Conservation (phyloP, 1,284 basidiomycete species). For the Psilocybe mexicana region DNA sequence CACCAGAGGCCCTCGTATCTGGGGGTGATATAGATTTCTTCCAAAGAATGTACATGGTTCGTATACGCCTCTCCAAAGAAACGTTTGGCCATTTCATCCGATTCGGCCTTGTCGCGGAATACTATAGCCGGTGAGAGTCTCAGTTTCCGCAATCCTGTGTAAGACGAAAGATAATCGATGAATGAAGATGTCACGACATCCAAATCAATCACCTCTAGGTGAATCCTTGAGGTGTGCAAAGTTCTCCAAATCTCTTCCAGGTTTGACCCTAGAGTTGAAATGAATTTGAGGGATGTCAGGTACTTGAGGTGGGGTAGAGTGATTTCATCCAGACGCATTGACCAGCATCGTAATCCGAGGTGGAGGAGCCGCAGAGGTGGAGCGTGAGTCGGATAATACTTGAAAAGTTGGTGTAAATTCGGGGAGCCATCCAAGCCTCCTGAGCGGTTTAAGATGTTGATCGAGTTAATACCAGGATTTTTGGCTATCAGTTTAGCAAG, state of each 20-base stretch:
- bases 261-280: neutral
- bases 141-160: neutral
- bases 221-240: neutral
- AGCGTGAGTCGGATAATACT: slow-evolving; percentile 1
- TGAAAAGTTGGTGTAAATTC: slow-evolving; percentile 15
- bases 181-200: neutral
- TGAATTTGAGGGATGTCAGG: slow-evolving; percentile 12
- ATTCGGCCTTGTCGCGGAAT: neutral
- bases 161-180: slow-evolving; percentile 2
- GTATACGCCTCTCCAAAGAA: neutral
- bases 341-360: slow-evolving; percentile 8
- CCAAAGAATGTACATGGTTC: neutral
- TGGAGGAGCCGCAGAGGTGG: slow-evolving; percentile 8
- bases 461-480: neutral
- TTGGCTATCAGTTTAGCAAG: neutral
- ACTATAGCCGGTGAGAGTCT: neutral
- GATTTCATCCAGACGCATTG: slow-evolving; percentile 12
- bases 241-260: slow-evolving; percentile 10
- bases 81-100: neutral
- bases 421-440: neutral
- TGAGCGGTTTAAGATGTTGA: neutral
- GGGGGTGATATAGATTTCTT: neutral
- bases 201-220: neutral
- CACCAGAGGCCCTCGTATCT: slow-evolving; percentile 4
- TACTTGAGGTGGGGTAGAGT: slow-evolving; percentile 14